Base-by-base conservation (phyloP, 176 grass and related monocot genomes). In the Triticum timopheevii region DNA sequence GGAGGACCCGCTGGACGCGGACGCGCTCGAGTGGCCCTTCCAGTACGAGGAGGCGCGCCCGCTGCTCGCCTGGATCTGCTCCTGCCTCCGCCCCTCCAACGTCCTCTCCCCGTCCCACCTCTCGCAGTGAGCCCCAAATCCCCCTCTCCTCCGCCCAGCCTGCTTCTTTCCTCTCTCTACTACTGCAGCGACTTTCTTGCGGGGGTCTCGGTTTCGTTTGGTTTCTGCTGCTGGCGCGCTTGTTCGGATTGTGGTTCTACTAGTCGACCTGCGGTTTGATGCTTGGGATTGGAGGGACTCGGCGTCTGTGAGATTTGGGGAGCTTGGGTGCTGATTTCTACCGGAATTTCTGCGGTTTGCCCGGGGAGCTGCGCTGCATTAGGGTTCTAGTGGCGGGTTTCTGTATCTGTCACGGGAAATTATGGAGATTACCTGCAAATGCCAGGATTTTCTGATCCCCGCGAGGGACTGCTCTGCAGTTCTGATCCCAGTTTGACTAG, bases 21-120 rank as follows among this genome's bases (percentile, higher is more conserved):
- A 99, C 87, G 95, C 94, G 69, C 95, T 99, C 85, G 97, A 99
- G 90, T 99, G 97, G 97, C 97, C 97, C 20, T 99, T 99, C 87
- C 97, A 99, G 94, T 99, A 99, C 89, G 94, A 99, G 79, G 97
- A 96, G 87, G 94, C 78, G 74, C 90, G 94, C 50, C 97, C 94
- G 56, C 87, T 99, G 36, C 92, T 99, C 22, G 90, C 93, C 12
- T 99, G 97, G 97, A 99, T 96, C 97, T 99, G 97, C 89, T 96
- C 97, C 90, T 94, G 90, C 75, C 97, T 99, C 85, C 97, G 97
- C 63, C 89, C 97, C 25, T 99, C 94, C 78, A 99, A 99, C 86
- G 97, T 99, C 68, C 92, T 99, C 70, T 96, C 97, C 69, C 80
- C 85, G 0, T 87, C 92, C 4, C 92, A 99, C 80, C 90, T 99